Percentiles rank a stretch among this genome's conserved stretches.
These are phyloP conservation scores for Hemisphaericaspora subhashii DNA, from an alignment of 1,139 yeast genomes.

Conservation along the genomic window DNA sequence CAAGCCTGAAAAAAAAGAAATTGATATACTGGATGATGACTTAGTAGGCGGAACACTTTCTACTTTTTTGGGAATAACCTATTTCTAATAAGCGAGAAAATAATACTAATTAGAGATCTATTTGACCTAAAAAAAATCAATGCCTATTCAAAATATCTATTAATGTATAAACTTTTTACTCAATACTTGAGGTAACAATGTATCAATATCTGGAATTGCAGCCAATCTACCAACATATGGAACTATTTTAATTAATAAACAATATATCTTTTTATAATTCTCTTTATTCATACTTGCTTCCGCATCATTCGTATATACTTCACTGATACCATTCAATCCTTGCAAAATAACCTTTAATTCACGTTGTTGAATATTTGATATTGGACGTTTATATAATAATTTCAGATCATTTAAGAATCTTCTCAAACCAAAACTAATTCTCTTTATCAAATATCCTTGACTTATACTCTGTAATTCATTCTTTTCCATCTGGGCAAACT, in stretches of 20 bases:
- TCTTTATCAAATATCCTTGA: conserved; percentile 24
- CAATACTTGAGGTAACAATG: conserved; percentile 9
- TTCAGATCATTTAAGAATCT: conserved; percentile 36
- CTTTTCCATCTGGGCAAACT: conserved; percentile 18
- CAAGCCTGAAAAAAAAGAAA: too few relatives aligned
- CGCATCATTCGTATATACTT: conserved; percentile 3
- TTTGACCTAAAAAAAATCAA: too few relatives aligned
- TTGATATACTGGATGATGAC: too few relatives aligned
- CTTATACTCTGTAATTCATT: conserved; percentile 20
- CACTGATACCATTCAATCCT: conserved; percentile 22
- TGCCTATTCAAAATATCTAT: too few relatives aligned
- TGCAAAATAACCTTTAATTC: conserved; percentile 29
- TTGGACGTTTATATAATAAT: conserved; percentile 31
- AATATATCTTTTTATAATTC: conserved; percentile 17
- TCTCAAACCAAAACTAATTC: conserved; percentile 36
- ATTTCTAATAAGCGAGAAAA: too few relatives aligned
- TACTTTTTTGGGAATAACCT: too few relatives aligned
- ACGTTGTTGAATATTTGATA: conserved; percentile 36
- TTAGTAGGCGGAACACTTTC: too few relatives aligned
- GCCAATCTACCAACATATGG: conserved; percentile 24
- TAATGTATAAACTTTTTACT: conserved; percentile 1
- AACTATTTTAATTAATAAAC: conserved; percentile 27
- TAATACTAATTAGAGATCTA: too few relatives aligned
- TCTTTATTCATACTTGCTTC: conserved; percentile 5
- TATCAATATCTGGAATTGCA: conserved; percentile 13